Evolutionary conservation across 495 filamentous ascomycete species (phyloP), one percentile per base, ranked within the genome.

Genomic region (Penicillium goetzii): DNA sequence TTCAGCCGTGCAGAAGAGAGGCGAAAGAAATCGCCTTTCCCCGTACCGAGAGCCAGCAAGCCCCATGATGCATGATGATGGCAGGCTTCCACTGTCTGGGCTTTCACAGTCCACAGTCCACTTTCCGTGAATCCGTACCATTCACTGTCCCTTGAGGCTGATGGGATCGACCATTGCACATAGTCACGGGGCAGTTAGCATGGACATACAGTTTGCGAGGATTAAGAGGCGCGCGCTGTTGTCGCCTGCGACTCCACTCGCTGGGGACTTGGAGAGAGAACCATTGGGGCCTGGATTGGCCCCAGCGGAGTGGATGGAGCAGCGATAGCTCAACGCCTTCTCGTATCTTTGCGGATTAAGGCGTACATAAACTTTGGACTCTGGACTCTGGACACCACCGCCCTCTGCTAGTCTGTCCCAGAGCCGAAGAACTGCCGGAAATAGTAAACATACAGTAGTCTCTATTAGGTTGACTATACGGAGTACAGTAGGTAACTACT

Each of bases 241-340:
- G 12, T 40, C 30, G 34, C 5, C 25, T 14, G 12, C 25, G 17
- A 23, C 33, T 17, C 58, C 45, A 34, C 47, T 30, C 10, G 1
- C 23, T 32, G 19, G 23, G 49, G n/a, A n/a, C n/a, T n/a, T n/a
- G n/a, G 17, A 30, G 49, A 15, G 25, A 26, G 23, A 51, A 51
- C 49, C 49, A 51, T 30, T 19, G 45, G 34, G 45, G 30, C 45
- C 26, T 23, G 25, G n/a, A 19, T 51, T 51, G 49, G 28, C 11
- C 49, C 25, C 25, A 26, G 11, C 25, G 30, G 15, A 40, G 14
- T 40, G 36, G 36, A 40, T 17, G 1, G 11, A 17, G 36, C 5
- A 51, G 49, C 25, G n/a, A 26, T 51, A 51, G 23, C 28, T 51
- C 28, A 51, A 51, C 25, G 49, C 28, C 49, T 15, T 51, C 49